Percentiles rank a stretch among this genome's conserved stretches.
Evolutionary conservation across 2,329 filamentous ascomycete species (phyloP).

Genomic region (Pseudogymnoascus sp.): DNA sequence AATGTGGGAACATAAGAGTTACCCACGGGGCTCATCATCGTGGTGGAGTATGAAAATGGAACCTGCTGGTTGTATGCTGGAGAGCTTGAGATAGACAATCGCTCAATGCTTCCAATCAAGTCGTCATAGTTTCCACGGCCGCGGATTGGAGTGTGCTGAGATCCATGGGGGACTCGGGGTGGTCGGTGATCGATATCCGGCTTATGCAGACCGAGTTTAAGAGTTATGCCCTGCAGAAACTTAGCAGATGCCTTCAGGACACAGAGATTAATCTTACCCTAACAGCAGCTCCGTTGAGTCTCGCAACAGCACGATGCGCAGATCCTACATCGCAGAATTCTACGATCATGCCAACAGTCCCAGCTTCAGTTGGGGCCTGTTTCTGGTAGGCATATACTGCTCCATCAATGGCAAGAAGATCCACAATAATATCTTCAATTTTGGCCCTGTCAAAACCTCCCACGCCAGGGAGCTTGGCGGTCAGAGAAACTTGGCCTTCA

Average conservation of each 20-base stretch:
- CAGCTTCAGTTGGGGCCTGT: conserved; percentile 33
- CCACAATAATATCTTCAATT: conserved; percentile 34
- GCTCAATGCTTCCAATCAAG: conserved; percentile 8
- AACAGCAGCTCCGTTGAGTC: conserved; percentile 31
- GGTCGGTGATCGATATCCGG: conserved; percentile 6
- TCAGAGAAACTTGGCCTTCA: conserved; percentile 47
- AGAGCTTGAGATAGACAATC: not conserved
- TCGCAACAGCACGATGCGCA: conserved; percentile 33
- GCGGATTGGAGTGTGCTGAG: conserved; percentile 8
- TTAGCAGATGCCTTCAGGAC: not conserved
- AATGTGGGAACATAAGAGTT: conserved; percentile 10
- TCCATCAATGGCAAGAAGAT: conserved; percentile 38
- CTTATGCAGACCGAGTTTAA: conserved; percentile 9
- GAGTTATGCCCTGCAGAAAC: conserved; percentile 4
- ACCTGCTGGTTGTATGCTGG: not conserved
- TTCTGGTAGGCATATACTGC: conserved; percentile 44
- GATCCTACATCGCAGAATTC: conserved; percentile 45
- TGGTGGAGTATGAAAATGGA: not conserved
- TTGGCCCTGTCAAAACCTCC: conserved; percentile 19
- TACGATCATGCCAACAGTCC: conserved; percentile 38
- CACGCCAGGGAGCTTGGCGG: conserved; percentile 32
- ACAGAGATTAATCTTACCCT: conserved; percentile 13
- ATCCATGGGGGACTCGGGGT: not conserved
- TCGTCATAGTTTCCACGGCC: conserved; percentile 1
- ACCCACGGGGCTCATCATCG: conserved; percentile 13